Percentiles rank a stretch among this genome's conserved stretches.
Evolutionary conservation across 2,329 filamentous ascomycete genomes (phyloP).

Genomic region (Apiospora rasikravindrae): DNA sequence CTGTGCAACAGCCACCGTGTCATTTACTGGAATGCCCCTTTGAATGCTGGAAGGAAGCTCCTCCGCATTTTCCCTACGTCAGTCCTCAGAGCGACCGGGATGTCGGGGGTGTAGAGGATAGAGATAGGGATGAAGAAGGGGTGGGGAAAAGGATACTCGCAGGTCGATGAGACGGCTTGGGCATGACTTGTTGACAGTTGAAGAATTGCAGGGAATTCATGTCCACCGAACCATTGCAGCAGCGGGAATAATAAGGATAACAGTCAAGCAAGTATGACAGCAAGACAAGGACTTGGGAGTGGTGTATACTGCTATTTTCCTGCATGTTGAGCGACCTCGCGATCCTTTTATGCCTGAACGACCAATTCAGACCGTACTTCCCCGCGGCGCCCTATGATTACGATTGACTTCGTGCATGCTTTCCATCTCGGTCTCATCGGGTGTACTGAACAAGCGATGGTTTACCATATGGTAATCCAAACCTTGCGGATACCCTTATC

Average conservation of each 20-base stretch:
- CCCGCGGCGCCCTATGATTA: not conserved
- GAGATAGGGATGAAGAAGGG: not conserved
- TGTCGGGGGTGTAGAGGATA: not conserved
- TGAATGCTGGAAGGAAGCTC: not conserved
- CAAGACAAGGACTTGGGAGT: not conserved
- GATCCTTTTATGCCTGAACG: not conserved
- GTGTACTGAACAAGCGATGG: no score
- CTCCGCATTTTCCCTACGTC: not conserved
- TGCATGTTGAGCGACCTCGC: not conserved
- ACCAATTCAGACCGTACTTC: not conserved
- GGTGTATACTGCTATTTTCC: not conserved
- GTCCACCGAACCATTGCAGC: not conserved
- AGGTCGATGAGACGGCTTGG: not conserved
- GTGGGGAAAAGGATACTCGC: not conserved
- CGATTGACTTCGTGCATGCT: not conserved
- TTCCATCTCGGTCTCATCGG: not conserved
- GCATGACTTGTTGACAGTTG: not conserved
- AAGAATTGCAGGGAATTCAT: not conserved
- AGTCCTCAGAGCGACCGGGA: not conserved
- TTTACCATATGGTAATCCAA: no score
- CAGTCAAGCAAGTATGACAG: not conserved
- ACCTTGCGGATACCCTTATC: not conserved
- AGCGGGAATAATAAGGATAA: not conserved
- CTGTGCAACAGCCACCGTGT: not conserved
- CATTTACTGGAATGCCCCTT: not conserved